Evolutionary conservation across 345 rosid species (phyloP), one percentile per base, ranked within the genome.

Genomic region (Triadica sebifera): DNA sequence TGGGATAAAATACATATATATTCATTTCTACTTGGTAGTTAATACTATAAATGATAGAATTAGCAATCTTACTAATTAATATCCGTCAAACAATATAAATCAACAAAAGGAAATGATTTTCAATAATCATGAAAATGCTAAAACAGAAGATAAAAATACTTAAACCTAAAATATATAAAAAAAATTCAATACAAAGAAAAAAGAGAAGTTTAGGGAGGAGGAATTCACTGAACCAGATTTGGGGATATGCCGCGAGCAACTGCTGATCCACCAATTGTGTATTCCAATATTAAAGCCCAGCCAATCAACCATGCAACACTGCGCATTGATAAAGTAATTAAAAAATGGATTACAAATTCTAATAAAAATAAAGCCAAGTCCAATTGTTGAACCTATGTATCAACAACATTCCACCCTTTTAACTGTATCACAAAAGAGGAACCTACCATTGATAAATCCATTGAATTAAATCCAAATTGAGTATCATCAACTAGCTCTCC

Each of bases 221-320:
- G 72, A 59, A 69, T 37, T 34, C 64, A 80, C 74, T 77, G 65
- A 70, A 91, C 97, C 81, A 92, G 84, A 86, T 88, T 92, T 11
- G 97, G 97, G 22, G 95, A 78, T 79, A 92, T 86, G 83, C 95
- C 97, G 52, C 97, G 93, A 51, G 99, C 99, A 82, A 95, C 91
- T 9, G 99, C 96, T 0, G 99, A 85, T 43, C 98, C 98, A 77
- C 99, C 94, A 52, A 95, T 89, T 24, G 99, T 90, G 72, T 95
- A 95, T 82, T 95, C 99, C 77, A 95, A 84, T 72, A 93, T 84
- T 47, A 95, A 74, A 57, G 96, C 92, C 99, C 99, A 95, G 65
- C 99, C 99, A 80, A 93, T 84, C 80, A 95, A 81, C 99, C 99
- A 95, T 52, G 99, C 98, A 75, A 90, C 86, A 25, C 99, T 93